Conservation (phyloP, 2,329 filamentous ascomycete genomes). For the Aspergillus fumigatiaffinis region DNA sequence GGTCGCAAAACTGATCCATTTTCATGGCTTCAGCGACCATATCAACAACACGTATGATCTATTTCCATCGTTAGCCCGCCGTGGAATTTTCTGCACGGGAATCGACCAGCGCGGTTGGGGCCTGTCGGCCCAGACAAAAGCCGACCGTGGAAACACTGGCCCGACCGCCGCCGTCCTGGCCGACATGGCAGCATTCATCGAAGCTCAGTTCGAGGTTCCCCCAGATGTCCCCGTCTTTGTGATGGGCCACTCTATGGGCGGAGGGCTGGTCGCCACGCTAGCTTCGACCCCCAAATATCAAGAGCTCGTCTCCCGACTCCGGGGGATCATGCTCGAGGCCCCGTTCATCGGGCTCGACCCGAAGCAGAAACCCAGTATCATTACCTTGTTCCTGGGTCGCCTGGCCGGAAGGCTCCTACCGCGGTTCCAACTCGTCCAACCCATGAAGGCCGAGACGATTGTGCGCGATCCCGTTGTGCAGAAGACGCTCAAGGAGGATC, state of each 20-base stretch:
- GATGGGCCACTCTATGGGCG: slow-evolving; percentile 4
- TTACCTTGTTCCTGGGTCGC: slow-evolving; percentile 2
- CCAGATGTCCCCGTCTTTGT: slow-evolving; percentile 1
- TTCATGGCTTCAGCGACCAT: slow-evolving; percentile 10
- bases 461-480: slow-evolving; percentile 8
- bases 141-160: slow-evolving; percentile 7
- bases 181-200: neutral
- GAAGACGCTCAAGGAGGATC: neutral
- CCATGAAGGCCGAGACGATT: slow-evolving; percentile 3
- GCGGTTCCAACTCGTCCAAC: slow-evolving; percentile 3
- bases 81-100: slow-evolving; percentile 2
- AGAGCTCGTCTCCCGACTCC: slow-evolving; percentile 1
- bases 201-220: neutral
- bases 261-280: slow-evolving; percentile 1
- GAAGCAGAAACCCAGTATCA: neutral
- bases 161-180: slow-evolving; percentile 4
- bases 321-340: slow-evolving; percentile 1
- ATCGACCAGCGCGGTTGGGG: slow-evolving; percentile 10
- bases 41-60: slow-evolving; percentile 7
- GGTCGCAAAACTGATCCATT: slow-evolving; percentile 5
- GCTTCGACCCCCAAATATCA: slow-evolving; percentile 4
- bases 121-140: slow-evolving; percentile 2
- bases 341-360: slow-evolving; percentile 5
- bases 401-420: slow-evolving; percentile 1
- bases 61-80: slow-evolving; percentile 2